Evolutionary conservation across 495 filamentous ascomycete genomes (phyloP).

Genomic region (Thozetella sp.): DNA sequence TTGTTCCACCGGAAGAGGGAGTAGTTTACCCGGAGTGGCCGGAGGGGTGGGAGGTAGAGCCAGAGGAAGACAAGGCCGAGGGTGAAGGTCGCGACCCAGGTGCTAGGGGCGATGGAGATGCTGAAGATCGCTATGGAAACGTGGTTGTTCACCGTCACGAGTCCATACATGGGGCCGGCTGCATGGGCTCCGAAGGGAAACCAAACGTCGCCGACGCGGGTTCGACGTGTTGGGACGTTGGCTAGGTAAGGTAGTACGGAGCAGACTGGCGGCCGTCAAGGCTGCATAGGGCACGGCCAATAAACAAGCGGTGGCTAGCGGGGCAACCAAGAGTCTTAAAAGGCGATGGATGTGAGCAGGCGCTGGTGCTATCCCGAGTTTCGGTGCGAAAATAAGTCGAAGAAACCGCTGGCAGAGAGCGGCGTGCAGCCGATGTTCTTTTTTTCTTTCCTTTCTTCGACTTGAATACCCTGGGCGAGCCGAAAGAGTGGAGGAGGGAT

Average conservation of each 20-base stretch:
- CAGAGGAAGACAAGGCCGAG: slow-evolving; percentile 50
- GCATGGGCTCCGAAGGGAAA: slow-evolving; percentile 5
- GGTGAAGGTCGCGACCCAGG: slow-evolving; percentile 50
- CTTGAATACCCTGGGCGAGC: too few relatives aligned
- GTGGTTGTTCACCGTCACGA: slow-evolving; percentile 56
- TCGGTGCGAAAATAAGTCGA: too few relatives aligned
- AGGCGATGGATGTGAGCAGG: too few relatives aligned
- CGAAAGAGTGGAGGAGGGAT: neutral
- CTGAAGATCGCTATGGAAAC: slow-evolving; percentile 50
- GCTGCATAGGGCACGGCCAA: too few relatives aligned
- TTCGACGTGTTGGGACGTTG: too few relatives aligned
- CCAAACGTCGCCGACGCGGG: too few relatives aligned
- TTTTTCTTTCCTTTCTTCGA: too few relatives aligned
- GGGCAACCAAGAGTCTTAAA: too few relatives aligned
- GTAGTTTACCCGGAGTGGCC: slow-evolving; percentile 9
- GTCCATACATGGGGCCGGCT: slow-evolving; percentile 40
- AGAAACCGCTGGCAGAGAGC: too few relatives aligned
- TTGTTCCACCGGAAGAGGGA: slow-evolving; percentile 9
- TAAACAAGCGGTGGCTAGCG: too few relatives aligned
- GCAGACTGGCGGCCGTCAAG: neutral
- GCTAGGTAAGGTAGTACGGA: neutral
- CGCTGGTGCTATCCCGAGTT: too few relatives aligned
- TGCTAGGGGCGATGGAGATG: slow-evolving; percentile 53
- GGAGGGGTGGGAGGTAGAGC: slow-evolving; percentile 43
- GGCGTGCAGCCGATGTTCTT: too few relatives aligned